Evolutionary conservation across 1,139 yeast genomes (phyloP).

Genomic region (Tardiomyces blankii): DNA sequence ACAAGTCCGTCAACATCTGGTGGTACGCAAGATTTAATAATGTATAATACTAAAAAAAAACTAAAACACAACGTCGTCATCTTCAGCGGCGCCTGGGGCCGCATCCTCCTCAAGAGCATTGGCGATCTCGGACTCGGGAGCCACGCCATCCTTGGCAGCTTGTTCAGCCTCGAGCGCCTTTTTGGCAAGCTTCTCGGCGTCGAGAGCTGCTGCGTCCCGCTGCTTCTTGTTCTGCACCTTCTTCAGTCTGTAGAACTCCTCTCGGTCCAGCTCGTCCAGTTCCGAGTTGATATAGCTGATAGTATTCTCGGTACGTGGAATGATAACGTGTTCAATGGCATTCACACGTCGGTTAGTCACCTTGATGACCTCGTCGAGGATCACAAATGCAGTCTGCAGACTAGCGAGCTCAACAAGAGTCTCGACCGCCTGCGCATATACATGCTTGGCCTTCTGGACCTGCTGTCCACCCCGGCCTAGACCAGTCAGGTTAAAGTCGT

Average conservation of each 20-base stretch:
- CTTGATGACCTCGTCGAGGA: constrained; percentile 93
- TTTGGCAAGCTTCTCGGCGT: constrained; percentile 7
- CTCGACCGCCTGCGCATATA: constrained; percentile 91
- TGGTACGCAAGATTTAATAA: too few species aligned
- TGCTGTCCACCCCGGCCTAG: constrained; percentile 98
- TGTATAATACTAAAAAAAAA: not conserved
- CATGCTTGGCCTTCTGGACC: constrained; percentile 87
- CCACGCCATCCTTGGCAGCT: constrained; percentile 3
- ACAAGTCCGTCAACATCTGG: too few species aligned
- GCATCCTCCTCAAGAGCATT: constrained; percentile 3
- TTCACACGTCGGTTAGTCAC: constrained; percentile 97
- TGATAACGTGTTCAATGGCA: constrained; percentile 96
- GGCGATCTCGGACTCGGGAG: too few species aligned
- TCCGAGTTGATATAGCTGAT: constrained; percentile 84
- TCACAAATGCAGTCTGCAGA: constrained; percentile 81
- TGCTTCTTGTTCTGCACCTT: constrained; percentile 97
- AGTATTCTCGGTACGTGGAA: constrained; percentile 95
- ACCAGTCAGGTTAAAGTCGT: constrained; percentile 93
- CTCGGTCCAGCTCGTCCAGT: constrained; percentile 95
- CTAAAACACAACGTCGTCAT: constrained; percentile 12
- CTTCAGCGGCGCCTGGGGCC: constrained; percentile 4
- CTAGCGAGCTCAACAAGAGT: constrained; percentile 93
- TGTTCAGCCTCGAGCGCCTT: constrained; percentile 8
- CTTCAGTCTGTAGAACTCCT: constrained; percentile 91
- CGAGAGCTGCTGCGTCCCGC: constrained; percentile 46